These are phyloP conservation scores for Geotrichum citri-aurantii DNA, from an alignment of 1,139 yeast genomes.

Conservation along the genomic window DNA sequence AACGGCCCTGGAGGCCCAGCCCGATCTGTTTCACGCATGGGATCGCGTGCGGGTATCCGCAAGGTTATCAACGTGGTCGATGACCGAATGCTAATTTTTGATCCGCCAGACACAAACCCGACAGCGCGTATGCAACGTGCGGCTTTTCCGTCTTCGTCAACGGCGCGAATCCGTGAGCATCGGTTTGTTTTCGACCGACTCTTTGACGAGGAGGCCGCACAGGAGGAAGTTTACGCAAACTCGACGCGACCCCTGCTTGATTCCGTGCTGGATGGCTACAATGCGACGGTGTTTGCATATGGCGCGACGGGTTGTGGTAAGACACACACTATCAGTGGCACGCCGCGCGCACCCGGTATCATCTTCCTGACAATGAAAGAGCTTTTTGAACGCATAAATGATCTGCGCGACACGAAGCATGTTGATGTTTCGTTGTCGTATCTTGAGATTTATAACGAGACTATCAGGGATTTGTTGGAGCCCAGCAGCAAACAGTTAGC, in stretches of 20 bases:
- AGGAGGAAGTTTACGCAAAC: conserved; percentile 57
- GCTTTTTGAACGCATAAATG: conserved; percentile 56
- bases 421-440: conserved; percentile 66
- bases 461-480: conserved; percentile 67
- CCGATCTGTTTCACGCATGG: conserved; percentile 23
- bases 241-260: conserved; percentile 72
- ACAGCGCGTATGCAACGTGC: conserved; percentile 50
- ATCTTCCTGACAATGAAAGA: conserved; percentile 75
- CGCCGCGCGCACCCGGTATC: conserved; percentile 68
- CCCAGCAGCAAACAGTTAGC: conserved; percentile 48
- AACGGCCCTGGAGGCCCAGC: not conserved
- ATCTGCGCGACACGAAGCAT: conserved; percentile 47
- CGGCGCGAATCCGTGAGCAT: conserved; percentile 60
- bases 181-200: conserved; percentile 76
- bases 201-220: conserved; percentile 60
- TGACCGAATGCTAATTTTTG: conserved; percentile 82
- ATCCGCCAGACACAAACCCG: conserved; percentile 48
- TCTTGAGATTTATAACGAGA: conserved; percentile 85
- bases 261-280: conserved; percentile 73
- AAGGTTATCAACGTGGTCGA: conserved; percentile 78
- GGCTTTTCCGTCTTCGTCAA: conserved; percentile 42
- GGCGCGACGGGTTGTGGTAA: conserved; percentile 99
- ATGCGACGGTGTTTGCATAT: conserved; percentile 90
- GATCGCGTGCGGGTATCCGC: conserved; percentile 45
- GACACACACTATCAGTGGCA: conserved; percentile 84